These are phyloP conservation scores for Buxus sempervirens DNA, from an alignment of 164 flowering plant genomes.

Conservation along the genomic window DNA sequence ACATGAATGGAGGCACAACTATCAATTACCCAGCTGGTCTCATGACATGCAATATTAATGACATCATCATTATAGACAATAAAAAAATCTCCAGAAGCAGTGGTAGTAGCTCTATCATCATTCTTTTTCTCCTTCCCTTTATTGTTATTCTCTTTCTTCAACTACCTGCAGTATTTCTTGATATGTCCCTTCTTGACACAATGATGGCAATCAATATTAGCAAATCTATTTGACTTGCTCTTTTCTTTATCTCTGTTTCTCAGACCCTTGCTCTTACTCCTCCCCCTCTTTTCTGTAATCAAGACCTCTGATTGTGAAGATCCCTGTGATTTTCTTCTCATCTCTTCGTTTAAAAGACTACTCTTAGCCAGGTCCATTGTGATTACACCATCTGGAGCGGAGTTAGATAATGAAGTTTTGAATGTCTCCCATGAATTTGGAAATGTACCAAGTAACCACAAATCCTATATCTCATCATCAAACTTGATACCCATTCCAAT, in stretches of 20 bases:
- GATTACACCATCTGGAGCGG: constrained; percentile 1
- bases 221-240: background rate
- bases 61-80: background rate
- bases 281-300: background rate
- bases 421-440: background rate
- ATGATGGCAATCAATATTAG: background rate
- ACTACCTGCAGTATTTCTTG: background rate
- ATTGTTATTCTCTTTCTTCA: background rate
- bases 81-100: background rate
- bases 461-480: background rate
- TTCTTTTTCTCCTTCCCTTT: background rate
- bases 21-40: background rate
- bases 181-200: background rate
- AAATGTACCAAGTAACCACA: background rate
- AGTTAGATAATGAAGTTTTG: background rate
- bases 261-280: constrained; percentile 1
- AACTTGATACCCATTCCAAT: background rate
- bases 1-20: background rate
- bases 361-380: constrained; percentile 1
- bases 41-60: background rate
- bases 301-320: background rate
- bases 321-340: constrained; percentile 9
- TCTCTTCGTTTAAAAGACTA: constrained; percentile 9
- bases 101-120: background rate
- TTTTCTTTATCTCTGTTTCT: background rate